A percentile compares a stretch with the other conserved stretches of the same genome.
Evolutionary conservation across 176 grass and related monocot species (phyloP).

Genomic region (Puccinellia tenuiflora): DNA sequence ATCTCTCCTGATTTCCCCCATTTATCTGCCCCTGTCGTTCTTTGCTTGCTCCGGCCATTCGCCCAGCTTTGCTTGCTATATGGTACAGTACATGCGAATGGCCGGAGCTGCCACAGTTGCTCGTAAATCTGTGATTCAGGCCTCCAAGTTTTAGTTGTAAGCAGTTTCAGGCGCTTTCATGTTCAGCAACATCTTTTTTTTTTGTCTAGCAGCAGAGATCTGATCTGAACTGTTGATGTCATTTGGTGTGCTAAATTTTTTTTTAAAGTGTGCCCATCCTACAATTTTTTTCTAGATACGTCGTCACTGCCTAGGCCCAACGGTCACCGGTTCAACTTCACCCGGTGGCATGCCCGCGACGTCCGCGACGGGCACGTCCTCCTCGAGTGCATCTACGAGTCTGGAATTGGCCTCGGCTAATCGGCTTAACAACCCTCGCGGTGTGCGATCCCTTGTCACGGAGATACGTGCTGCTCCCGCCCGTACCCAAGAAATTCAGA

Average conservation of each 20-base stretch:
- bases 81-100: too few relatives aligned
- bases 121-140: too few relatives aligned
- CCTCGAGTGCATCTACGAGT: not conserved
- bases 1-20: not conserved
- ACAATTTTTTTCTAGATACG: too few relatives aligned
- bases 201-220: not conserved
- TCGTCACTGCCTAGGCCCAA: too few relatives aligned
- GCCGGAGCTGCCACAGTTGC: not conserved
- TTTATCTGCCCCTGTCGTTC: not conserved
- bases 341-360: not conserved
- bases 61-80: too few relatives aligned
- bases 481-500: not conserved
- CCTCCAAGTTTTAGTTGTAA: not conserved
- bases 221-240: not conserved
- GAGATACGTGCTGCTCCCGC: not conserved
- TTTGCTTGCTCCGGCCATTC: too few relatives aligned
- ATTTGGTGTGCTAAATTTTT: too few relatives aligned
- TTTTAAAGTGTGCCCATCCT: too few relatives aligned
- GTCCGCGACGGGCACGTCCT: not conserved
- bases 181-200: not conserved
- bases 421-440: not conserved
- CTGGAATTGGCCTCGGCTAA: too few relatives aligned
- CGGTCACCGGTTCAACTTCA: too few relatives aligned
- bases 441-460: conserved; percentile 12
- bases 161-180: not conserved